phyloP scores from a whole-genome alignment of 371 early-diverging fungal species.

The Polyrhizophydium stewartii region DNA sequence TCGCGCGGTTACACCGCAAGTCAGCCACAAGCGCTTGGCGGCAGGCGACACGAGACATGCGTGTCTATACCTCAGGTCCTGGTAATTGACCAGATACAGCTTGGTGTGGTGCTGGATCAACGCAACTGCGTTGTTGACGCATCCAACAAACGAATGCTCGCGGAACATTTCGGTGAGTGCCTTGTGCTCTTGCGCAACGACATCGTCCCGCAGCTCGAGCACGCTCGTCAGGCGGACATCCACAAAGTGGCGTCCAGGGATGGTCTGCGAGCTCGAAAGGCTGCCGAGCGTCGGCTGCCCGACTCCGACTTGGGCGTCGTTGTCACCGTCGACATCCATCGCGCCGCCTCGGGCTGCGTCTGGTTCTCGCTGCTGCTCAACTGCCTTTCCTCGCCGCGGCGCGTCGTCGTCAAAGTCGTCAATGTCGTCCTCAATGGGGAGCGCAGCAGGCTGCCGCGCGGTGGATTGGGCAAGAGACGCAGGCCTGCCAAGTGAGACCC shows the following conservation, averaged over 20 bases:
- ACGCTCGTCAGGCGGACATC: constrained; percentile 77
- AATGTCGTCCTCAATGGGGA: no score
- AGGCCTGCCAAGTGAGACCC: no score
- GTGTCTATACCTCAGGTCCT: constrained; percentile 53
- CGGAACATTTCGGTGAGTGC: constrained; percentile 66
- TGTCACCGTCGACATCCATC: background rate
- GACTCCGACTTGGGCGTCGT: no score
- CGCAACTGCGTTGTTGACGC: constrained; percentile 68
- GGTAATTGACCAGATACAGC: constrained; percentile 76
- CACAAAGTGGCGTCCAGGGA: constrained; percentile 8
- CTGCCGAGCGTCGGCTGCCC: no score
- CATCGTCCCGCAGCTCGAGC: constrained; percentile 66
- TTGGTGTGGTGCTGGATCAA: constrained; percentile 78
- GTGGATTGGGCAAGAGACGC: no score
- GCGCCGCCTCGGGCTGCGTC: background rate
- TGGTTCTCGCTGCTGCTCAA: constrained; percentile 1
- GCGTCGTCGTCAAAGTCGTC: no score
- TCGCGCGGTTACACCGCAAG: background rate
- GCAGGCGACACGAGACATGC: background rate
- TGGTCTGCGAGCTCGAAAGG: no score
- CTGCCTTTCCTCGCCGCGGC: no score
- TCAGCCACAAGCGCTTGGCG: no score
- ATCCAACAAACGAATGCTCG: constrained; percentile 87
- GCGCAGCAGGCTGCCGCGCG: no score
- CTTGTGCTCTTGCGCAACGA: constrained; percentile 54